Conservation (phyloP, 2,329 filamentous ascomycete species). For the Ceratocystis cubensis region DNA sequence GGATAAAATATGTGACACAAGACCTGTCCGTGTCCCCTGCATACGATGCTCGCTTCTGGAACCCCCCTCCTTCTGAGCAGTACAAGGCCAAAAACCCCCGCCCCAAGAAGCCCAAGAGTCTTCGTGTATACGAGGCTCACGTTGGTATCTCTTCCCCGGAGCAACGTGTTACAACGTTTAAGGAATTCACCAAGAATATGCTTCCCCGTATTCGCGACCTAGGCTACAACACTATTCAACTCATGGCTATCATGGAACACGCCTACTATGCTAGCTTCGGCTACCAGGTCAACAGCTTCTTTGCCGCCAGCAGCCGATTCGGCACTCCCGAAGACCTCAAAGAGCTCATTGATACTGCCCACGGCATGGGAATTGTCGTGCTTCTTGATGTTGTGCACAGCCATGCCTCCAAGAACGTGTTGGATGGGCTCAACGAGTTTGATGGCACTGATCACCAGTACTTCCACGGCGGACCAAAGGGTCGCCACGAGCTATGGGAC, state of each 20-base stretch:
- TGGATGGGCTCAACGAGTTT: conserved; percentile 91
- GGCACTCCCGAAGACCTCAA: conserved; percentile 89
- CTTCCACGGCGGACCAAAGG: conserved; percentile 78
- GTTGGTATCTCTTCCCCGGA: conserved; percentile 94
- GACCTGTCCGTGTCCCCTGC: conserved; percentile 78
- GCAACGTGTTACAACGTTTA: conserved; percentile 79
- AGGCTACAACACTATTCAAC: conserved; percentile 93
- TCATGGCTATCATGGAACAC: conserved; percentile 99
- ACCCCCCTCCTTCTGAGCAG: conserved; percentile 61
- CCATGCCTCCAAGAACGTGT: conserved; percentile 92
- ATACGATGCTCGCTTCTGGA: conserved; percentile 96
- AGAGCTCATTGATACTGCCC: conserved; percentile 89
- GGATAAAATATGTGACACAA: conserved; percentile 96
- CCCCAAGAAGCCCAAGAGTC: conserved; percentile 71
- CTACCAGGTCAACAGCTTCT: conserved; percentile 98
- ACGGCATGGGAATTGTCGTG: conserved; percentile 79
- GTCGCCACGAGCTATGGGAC: conserved; percentile 88
- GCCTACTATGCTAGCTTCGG: conserved; percentile 99
- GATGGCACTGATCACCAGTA: conserved; percentile 92
- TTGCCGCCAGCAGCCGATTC: conserved; percentile 90
- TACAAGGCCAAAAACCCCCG: conserved; percentile 76
- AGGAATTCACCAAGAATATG: conserved; percentile 90
- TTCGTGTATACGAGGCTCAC: conserved; percentile 96
- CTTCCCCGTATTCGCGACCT: conserved; percentile 79
- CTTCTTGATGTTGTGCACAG: conserved; percentile 94